Evolutionary conservation across 169 alveolate genomes (phyloP), one percentile per base, ranked within the genome.

Genomic region (Prorocentrum cordatum): DNA sequence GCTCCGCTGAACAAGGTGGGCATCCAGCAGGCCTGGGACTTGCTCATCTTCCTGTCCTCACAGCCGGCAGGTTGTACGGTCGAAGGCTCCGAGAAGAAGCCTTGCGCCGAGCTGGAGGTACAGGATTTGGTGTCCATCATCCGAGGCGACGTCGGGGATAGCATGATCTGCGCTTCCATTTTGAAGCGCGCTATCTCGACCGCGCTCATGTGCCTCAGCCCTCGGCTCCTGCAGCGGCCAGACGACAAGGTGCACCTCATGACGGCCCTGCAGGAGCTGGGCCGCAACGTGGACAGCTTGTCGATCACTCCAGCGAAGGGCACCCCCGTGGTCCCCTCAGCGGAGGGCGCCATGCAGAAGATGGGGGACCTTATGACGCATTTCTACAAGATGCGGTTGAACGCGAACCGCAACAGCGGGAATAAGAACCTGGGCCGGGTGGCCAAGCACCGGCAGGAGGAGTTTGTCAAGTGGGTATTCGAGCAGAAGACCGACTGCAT

Each of bases 391-490:
- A 77, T 64, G 18, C 68, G 88, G 29, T 64, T 77, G 27, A 75
- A 77, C 58, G 33, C n/a, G 27, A 62, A 75, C 24, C 88, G 59
- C 27, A 32, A 77, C 33, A 12, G 35, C 3, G 88, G 88, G 32
- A 77, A 77, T 62, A 77, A 77, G 66, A 77, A 72, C 3, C 36
- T 77, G 75, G 70, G 75, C 75, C n/a, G 14, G 27, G 42, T 59
- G 88, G 88, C 88, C 4, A 75, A 77, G 18, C 54, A 77, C 62
- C 88, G 88, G 29, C 88, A 77, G n/a, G 36, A 36, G 16, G 75
- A 77, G 45, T 77, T 77, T n/a, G 88, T 77, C 47, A 77, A 77
- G 75, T 77, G 88, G 88, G 88, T 77, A 2, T 77, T 77, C 45
- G 88, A 77, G 26, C 88, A 77, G 38, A 77, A 59, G 36, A 31